Percentiles rank a stretch among this genome's conserved stretches.
Conservation (phyloP, 1,284 basidiomycete genomes). For the Boletus albobrunnescens region DNA sequence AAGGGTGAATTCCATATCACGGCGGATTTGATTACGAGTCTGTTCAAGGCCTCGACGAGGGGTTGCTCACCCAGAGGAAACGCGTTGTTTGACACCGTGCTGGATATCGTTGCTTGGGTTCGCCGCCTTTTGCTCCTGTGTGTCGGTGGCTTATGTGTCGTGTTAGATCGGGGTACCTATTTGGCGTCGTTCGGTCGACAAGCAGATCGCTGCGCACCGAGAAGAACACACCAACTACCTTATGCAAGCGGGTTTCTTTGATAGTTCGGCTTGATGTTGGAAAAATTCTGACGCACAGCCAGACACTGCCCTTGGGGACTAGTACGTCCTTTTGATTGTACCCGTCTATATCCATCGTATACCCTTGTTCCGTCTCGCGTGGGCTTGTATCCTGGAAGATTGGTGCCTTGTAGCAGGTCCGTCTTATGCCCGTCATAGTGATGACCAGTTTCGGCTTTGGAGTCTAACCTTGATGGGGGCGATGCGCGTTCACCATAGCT, state of each 20-base stretch:
- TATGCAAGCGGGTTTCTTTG: slow-evolving; percentile 27
- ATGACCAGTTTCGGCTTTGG: too few species aligned
- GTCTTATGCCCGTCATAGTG: too few species aligned
- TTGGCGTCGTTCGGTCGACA: slow-evolving; percentile 33
- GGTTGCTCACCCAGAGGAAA: slow-evolving; percentile 56
- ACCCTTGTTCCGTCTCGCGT: too few species aligned
- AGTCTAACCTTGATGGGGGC: too few species aligned
- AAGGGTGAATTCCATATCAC: slow-evolving; percentile 76
- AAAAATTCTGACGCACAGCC: too few species aligned
- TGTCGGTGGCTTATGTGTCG: neutral
- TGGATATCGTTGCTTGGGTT: slow-evolving; percentile 28
- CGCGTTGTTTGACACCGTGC: slow-evolving; percentile 13
- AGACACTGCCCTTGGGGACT: neutral
- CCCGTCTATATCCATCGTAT: neutral
- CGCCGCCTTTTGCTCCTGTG: neutral
- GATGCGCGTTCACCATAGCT: too few species aligned
- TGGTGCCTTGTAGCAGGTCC: neutral
- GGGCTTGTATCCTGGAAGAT: neutral
- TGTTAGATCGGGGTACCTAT: slow-evolving; percentile 30
- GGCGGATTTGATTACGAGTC: slow-evolving; percentile 61
- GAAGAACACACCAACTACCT: slow-evolving; percentile 30
- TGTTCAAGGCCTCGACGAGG: slow-evolving; percentile 68
- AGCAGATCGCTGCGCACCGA: slow-evolving; percentile 24
- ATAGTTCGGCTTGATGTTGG: neutral
- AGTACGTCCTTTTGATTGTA: neutral